Evolutionary conservation across 2,329 filamentous ascomycete genomes (phyloP), one percentile per base, ranked within the genome.

Genomic region (Alternaria incomplexa): DNA sequence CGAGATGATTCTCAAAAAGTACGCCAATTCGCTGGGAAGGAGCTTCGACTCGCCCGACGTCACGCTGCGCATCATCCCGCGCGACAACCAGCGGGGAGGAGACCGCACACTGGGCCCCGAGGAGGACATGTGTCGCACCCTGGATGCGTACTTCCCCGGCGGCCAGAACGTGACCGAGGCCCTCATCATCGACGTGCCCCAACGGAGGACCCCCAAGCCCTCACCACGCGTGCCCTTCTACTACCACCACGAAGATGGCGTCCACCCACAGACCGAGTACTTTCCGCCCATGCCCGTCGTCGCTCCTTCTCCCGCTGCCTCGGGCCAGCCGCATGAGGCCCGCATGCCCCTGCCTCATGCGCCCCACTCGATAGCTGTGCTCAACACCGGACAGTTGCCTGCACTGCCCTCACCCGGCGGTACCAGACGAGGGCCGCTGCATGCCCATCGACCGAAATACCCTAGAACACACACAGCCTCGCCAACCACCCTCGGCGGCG

Each of bases 31-130:
- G 13, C 85, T 99, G 25, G 95, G 95, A 54, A 90, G 90, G 71
- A 91, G 87, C 56, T 97, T 94, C 79, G 96, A 99, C 81, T 87
- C 96, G 11, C 96, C 96, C 12, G 96, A 99, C 79, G 87, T 99
- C 61, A 89, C 88, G 11, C 85, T 98, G 67, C 89, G 91, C 66
- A 91, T 98, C 70, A 79, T 86, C 15, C 88, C 91, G n/a, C 87
- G 93, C 59, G 90, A 93, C 43, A 77, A 77, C 23, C 65, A 67
- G 83, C 75, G 73, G 26, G 65, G 83, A 76, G 76, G 81, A 44
- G 93, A 94, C 74, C 89, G 93, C 48, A 81, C 87, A 0, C 82
- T 99, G 56, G 91, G 91, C 3, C 95, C 96, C 1, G 96, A 99
- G 74, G 96, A 98, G 80, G 86, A 89, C 22, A 91, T 98, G 80